Evolutionary conservation across 108 stramenopile genomes (phyloP).

Genomic region (Aurantiochytrium sp.): DNA sequence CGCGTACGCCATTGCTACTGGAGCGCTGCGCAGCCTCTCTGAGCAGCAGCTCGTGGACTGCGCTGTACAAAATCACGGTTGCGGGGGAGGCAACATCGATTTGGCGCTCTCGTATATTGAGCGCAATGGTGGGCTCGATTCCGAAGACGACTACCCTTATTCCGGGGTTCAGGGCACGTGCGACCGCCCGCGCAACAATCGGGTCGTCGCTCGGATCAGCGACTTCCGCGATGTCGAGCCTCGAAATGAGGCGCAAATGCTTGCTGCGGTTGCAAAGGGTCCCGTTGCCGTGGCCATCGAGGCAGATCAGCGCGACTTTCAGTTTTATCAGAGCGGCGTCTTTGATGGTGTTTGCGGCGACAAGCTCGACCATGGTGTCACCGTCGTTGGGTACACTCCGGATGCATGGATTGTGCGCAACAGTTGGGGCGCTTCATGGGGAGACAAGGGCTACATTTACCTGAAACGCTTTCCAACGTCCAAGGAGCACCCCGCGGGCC

Average conservation of each 20-base stretch:
- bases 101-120: slow-evolving; percentile 54
- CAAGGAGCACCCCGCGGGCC: background rate
- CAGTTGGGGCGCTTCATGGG: slow-evolving; percentile 76
- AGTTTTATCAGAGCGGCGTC: slow-evolving; percentile 91
- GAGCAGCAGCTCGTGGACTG: slow-evolving; percentile 54
- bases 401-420: slow-evolving; percentile 70
- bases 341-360: slow-evolving; percentile 49
- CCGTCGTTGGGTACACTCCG: slow-evolving; percentile 51
- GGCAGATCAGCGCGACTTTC: slow-evolving; percentile 69
- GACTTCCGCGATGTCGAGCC: background rate
- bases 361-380: slow-evolving; percentile 54
- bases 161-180: slow-evolving; percentile 35
- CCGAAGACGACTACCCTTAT: slow-evolving; percentile 52
- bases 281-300: slow-evolving; percentile 72
- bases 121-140: slow-evolving; percentile 45
- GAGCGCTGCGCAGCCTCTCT: slow-evolving; percentile 44
- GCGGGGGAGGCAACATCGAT: slow-evolving; percentile 49
- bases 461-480: background rate
- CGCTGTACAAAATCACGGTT: slow-evolving; percentile 38
- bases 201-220: background rate
- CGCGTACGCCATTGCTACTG: slow-evolving; percentile 50
- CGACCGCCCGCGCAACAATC: background rate
- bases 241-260: background rate
- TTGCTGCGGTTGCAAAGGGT: background rate
- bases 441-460: slow-evolving; percentile 72